These are phyloP conservation scores for Cladosporium sp. DNA, from an alignment of 2,329 filamentous ascomycete species.

Conservation along the genomic window DNA sequence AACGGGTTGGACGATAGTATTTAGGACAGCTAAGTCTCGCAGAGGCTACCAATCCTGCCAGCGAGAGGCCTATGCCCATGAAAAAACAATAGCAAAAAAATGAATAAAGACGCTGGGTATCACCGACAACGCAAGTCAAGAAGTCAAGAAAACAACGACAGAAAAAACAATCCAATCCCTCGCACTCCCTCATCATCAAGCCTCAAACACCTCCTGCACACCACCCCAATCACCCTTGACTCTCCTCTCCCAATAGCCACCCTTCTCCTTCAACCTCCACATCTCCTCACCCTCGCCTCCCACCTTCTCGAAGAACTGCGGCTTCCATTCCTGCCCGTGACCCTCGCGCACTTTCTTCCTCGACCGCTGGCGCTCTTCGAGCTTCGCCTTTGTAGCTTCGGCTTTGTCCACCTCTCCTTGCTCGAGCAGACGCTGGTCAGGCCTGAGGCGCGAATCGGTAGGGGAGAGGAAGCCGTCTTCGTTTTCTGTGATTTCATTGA, in stretches of 20 bases:
- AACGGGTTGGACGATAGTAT: background rate
- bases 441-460: conserved; percentile 79
- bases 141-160: background rate
- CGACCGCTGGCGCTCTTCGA: conserved; percentile 81
- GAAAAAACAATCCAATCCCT: background rate
- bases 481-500: conserved; percentile 83
- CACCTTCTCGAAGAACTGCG: conserved; percentile 80
- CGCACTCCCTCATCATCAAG: conserved; percentile 14
- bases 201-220: conserved; percentile 52
- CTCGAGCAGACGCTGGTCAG: conserved; percentile 84
- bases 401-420: conserved; percentile 76
- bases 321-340: conserved; percentile 65
- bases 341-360: conserved; percentile 73
- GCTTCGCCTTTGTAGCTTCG: conserved; percentile 72
- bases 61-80: no score
- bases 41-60: background rate
- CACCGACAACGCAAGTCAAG: conserved; percentile 9
- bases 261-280: conserved; percentile 68
- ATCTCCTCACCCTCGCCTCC: conserved; percentile 40
- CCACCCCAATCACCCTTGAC: conserved; percentile 62
- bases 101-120: conserved; percentile 10
- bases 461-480: conserved; percentile 71
- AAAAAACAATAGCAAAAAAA: background rate
- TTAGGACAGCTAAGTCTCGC: background rate
- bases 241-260: conserved; percentile 92